phyloP scores from a whole-genome alignment of 73 alveolate genomes.

The Uronychia binucleata region DNA sequence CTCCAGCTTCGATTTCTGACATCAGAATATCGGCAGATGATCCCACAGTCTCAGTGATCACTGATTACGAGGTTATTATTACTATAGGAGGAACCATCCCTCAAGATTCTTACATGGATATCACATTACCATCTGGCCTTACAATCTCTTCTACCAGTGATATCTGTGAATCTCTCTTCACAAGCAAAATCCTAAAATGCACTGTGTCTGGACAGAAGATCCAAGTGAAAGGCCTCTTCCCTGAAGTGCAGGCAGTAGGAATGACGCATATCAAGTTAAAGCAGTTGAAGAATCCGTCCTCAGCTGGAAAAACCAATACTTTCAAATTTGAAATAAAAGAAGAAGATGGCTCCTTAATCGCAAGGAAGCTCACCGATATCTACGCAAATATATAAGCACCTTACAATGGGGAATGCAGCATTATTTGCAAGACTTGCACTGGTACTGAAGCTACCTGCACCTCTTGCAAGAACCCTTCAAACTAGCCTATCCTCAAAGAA shows the following conservation, averaged over 20 bases:
- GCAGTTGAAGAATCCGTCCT: neutral
- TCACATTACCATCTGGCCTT: constrained; percentile 14
- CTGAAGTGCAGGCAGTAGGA: neutral
- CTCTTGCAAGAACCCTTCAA: constrained; percentile 56
- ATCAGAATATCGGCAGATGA: constrained; percentile 13
- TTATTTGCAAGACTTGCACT: constrained; percentile 59
- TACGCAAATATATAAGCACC: neutral
- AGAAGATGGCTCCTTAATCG: constrained; percentile 9
- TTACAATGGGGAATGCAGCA: neutral
- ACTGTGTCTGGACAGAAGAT: neutral
- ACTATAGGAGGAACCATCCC: constrained; percentile 39
- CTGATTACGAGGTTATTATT: constrained; percentile 32
- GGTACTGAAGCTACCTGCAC: constrained; percentile 59
- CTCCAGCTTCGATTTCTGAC: neutral
- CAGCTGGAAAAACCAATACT: constrained; percentile 15
- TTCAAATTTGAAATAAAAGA: constrained; percentile 4
- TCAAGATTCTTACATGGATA: neutral
- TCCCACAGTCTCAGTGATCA: constrained; percentile 49
- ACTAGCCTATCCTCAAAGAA: constrained; percentile 49
- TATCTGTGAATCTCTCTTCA: neutral
- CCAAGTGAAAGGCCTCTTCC: constrained; percentile 23
- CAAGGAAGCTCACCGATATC: constrained; percentile 1
- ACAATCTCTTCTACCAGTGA: neutral
- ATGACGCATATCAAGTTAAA: neutral
- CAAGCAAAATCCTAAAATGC: neutral